Evolutionary conservation across 371 early-diverging fungal genomes (phyloP).

Genomic region (Coemansia sp.): DNA sequence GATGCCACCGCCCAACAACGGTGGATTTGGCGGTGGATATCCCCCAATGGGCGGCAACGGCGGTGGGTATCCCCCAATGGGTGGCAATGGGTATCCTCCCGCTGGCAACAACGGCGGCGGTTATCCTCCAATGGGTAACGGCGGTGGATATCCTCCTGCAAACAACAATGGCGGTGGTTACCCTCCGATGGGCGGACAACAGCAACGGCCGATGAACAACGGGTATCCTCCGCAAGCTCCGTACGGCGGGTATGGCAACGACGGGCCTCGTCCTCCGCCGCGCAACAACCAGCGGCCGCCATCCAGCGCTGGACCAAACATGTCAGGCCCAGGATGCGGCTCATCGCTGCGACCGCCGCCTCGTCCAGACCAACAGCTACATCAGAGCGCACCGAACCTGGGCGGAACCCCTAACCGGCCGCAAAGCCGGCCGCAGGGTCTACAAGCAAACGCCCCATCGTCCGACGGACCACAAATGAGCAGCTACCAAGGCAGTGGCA

Average conservation of each 20-base stretch:
- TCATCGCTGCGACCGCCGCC: conserved; percentile 7
- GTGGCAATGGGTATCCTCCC: conserved; percentile 3
- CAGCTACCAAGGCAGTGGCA: background rate
- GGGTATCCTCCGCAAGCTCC: background rate
- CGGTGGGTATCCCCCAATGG: conserved; percentile 4
- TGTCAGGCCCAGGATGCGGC: conserved; percentile 1
- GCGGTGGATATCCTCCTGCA: background rate
- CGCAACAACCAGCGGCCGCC: conserved; percentile 17
- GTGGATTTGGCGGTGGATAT: conserved; percentile 5
- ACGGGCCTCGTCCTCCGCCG: conserved; percentile 3
- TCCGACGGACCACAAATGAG: background rate
- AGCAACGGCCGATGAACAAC: background rate
- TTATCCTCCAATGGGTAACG: conserved; percentile 1
- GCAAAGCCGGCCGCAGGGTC: background rate
- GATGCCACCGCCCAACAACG: conserved; percentile 9
- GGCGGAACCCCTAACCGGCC: background rate
- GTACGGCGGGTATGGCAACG: background rate
- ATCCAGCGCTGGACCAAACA: conserved; percentile 9
- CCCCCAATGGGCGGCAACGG: background rate
- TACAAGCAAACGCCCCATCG: too few relatives aligned
- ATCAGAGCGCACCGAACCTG: conserved; percentile 14
- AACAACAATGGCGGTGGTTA: conserved; percentile 2
- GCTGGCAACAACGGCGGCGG: background rate
- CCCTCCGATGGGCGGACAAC: background rate
- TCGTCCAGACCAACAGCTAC: background rate